Base-by-base conservation (phyloP, 495 filamentous ascomycete species). In the Penicillium alfredii region DNA sequence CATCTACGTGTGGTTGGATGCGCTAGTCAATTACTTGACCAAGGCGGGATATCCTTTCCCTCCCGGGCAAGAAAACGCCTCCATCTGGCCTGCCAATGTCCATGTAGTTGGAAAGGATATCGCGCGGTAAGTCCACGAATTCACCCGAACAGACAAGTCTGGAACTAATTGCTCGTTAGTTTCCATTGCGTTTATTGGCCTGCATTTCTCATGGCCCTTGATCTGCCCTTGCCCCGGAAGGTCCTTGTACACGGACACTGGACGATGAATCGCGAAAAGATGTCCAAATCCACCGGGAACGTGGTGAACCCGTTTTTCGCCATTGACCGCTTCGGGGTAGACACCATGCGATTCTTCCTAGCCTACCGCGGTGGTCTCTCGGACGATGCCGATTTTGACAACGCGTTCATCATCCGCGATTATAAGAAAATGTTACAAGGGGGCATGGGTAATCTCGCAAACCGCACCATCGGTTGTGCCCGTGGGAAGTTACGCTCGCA, bases 181-280 rank as follows among this genome's bases (percentile, higher is more conserved):
- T 98, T 98, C 60, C 93, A 98, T 60, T 86, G 84, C 62, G 82
- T 98, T 16, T 98, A 97, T 69, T 98, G 92, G 92, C 92, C 92
- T 1, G 92, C 92, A 2, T 82, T 98, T 51, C 81, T 98, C 18
- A 78, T 98, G 67, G 90, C 90, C 3, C 68, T 97, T 16, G 81
- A 82, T 41, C 66, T 98, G 2, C 82, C 88, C 1, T 58, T 84
- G n/a, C 90, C 92, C 4, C 82, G 80, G 46, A 77, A 79, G 35
- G 73, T 97, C 13, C 71, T 97, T 0, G 84, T 86, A 12, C 92
- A 97, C 51, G 88, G 81, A 1, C 93, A 98, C 55, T 98, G 92
- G 92, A 92, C 89, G 2, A 78, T 98, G 57, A 84, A 84, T 35
- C 71, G 70, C 26, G 71, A 77, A 44, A 98, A 97, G 56, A 98